A percentile compares a stretch with the other conserved stretches of the same genome.
phyloP scores from a whole-genome alignment of 192 early-diverging fungal genomes.

The Coemansia sp. region DNA sequence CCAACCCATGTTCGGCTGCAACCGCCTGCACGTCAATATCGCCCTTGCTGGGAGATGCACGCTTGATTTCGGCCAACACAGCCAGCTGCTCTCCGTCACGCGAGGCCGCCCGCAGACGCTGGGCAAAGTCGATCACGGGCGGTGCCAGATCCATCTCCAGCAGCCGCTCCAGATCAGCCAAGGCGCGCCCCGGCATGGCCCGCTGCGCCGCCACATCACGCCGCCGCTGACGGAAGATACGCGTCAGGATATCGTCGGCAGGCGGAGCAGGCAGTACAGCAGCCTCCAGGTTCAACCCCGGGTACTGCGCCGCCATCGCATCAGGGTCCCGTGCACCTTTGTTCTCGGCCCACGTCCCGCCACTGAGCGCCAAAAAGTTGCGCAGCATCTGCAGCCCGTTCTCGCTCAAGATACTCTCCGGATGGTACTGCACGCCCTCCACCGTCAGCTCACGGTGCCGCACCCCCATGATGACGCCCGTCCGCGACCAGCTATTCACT shows the following conservation, averaged over 20 bases:
- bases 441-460: constrained; percentile 84
- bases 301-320: constrained; percentile 17
- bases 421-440: constrained; percentile 98
- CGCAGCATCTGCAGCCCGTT: constrained; percentile 79
- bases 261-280: constrained; percentile 17
- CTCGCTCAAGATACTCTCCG: constrained; percentile 94
- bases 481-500: constrained; percentile 78
- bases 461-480: constrained; percentile 90
- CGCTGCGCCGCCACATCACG: constrained; percentile 70
- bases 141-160: constrained; percentile 68
- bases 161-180: constrained; percentile 61
- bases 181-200: constrained; percentile 64
- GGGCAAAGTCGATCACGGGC: constrained; percentile 69
- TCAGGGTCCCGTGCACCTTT: constrained; percentile 21
- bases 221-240: constrained; percentile 75
- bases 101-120: constrained; percentile 50
- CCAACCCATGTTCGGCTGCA: constrained; percentile 79
- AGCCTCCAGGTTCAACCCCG: neutral
- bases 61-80: constrained; percentile 96
- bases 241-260: constrained; percentile 62
- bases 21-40: constrained; percentile 77
- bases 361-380: constrained; percentile 85
- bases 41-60: constrained; percentile 95
- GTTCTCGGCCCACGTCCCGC: constrained; percentile 81
- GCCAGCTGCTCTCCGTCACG: constrained; percentile 49